Conservation (phyloP, 192 early-diverging fungal species). For the Haplosporangium gracile region DNA sequence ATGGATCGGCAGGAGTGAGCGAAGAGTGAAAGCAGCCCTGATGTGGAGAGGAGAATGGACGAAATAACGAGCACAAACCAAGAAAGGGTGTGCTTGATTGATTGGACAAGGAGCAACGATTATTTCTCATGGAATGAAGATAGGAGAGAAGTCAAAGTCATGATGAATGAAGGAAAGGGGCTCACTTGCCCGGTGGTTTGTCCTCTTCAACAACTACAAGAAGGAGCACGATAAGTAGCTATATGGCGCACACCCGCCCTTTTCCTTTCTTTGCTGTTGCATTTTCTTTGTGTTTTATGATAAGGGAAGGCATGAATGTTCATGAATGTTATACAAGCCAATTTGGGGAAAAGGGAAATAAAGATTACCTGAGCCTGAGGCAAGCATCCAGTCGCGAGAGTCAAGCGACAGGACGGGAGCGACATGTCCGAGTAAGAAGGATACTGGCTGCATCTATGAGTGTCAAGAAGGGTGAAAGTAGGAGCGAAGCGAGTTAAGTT, state of each 20-base stretch:
- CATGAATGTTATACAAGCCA: background rate
- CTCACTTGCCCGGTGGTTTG: background rate
- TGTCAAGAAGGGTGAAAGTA: background rate
- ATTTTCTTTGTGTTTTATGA: background rate
- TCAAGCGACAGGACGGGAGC: conserved; percentile 44
- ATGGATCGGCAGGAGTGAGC: background rate
- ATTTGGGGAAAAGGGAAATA: background rate
- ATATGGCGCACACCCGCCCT: background rate
- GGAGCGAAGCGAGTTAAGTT: background rate
- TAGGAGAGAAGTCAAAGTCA: background rate
- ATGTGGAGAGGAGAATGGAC: background rate
- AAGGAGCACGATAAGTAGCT: background rate
- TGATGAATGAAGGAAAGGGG: no score
- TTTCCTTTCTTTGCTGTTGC: background rate
- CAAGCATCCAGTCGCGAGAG: conserved; percentile 45
- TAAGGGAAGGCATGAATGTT: background rate
- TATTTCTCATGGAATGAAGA: background rate
- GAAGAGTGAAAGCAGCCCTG: background rate
- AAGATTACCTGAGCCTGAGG: conserved; percentile 46
- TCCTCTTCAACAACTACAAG: background rate
- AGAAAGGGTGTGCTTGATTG: background rate
- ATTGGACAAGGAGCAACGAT: conserved; percentile 1
- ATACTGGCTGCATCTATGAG: conserved; percentile 9
- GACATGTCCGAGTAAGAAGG: conserved; percentile 41
- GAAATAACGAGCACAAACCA: background rate